Conservation (phyloP, 2,329 filamentous ascomycete genomes). For the Trichophyton simii region DNA sequence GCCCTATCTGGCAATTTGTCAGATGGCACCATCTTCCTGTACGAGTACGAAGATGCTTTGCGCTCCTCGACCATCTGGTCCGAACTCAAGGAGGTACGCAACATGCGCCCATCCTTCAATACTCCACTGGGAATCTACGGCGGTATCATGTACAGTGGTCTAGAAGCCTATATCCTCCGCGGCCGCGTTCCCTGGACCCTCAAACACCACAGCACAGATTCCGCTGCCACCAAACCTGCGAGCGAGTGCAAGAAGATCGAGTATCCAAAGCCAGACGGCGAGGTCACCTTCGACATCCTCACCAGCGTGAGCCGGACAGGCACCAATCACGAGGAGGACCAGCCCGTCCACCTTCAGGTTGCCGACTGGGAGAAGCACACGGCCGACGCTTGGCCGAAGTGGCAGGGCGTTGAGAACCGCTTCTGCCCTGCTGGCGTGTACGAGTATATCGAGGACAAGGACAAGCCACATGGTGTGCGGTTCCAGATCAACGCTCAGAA, state of each 20-base stretch:
- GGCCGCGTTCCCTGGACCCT: conserved; percentile 86
- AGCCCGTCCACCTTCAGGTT: conserved; percentile 91
- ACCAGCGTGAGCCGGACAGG: conserved; percentile 91
- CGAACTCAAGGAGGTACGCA: conserved; percentile 87
- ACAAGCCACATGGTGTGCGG: conserved; percentile 72
- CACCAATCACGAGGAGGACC: conserved; percentile 97
- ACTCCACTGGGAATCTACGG: conserved; percentile 75
- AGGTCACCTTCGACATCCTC: conserved; percentile 89
- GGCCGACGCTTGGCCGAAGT: conserved; percentile 67
- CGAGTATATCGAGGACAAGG: conserved; percentile 88
- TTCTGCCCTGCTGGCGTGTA: conserved; percentile 98
- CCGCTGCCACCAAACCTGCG: conserved; percentile 65
- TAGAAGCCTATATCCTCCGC: conserved; percentile 79
- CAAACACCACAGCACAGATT: conserved; percentile 67
- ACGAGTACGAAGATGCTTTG: conserved; percentile 82
- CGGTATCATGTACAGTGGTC: conserved; percentile 79
- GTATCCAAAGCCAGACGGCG: conserved; percentile 91
- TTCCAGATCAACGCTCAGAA: conserved; percentile 98
- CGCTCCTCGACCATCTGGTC: conserved; percentile 83
- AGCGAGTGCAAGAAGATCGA: conserved; percentile 78
- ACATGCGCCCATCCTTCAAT: conserved; percentile 95
- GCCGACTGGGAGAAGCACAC: conserved; percentile 90
- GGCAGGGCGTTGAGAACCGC: conserved; percentile 84
- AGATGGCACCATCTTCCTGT: conserved; percentile 72
- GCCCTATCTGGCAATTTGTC: conserved; percentile 45